Evolutionary conservation across 345 rosid genomes (phyloP), one percentile per base, ranked within the genome.

Genomic region (Rhodamnia rubescens): DNA sequence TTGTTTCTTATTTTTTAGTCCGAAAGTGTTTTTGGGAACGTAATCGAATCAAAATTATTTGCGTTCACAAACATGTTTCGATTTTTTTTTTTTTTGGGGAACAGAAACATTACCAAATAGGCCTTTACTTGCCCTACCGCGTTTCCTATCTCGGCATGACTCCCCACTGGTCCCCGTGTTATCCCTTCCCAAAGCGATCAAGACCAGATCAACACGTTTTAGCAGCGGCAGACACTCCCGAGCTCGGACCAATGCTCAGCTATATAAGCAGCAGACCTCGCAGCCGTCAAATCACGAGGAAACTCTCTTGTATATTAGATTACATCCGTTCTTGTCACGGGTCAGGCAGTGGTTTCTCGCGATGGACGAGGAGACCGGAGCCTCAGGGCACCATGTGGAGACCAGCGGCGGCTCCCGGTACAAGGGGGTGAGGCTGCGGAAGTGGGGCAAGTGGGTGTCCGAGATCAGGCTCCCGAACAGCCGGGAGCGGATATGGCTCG

Each of bases 401-500:
- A 10, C 29, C 8, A 11, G 51, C 13, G 13, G 51, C 44, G 47
- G 61, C 11, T 13, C 92, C 0, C 93, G 92, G 90, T 96, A 93
- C 91, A 96, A 90, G 50, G 99, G 99, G 12, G 98, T 96, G 16
- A 27, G 99, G 20, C 94, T 94, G 94, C 87, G 99, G 85, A 95
- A 95, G 83, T 95, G 99, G 99, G 98, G 99, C 2, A 96, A 93
- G 84, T 96, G 97, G 97, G 99, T 96, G 84, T 94, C 98, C 2
- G 99, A 96, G 88, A 94, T 96, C 75, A 90, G 99, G 87, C 96
- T 96, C 4, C 99, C 99, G 0, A 94, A 96, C 83, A 93, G 98
- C 90, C 92, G 99, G 3, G 97, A 95, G 32, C 90, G 99, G 22
- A 96, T 96, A 53, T 96, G 99, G 99, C 84, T 96, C 20, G 99